A percentile compares a stretch with the other conserved stretches of the same genome.
These are phyloP conservation scores for Dictyophora rubrovolvata DNA, from an alignment of 768 basidiomycete genomes.

Conservation along the genomic window DNA sequence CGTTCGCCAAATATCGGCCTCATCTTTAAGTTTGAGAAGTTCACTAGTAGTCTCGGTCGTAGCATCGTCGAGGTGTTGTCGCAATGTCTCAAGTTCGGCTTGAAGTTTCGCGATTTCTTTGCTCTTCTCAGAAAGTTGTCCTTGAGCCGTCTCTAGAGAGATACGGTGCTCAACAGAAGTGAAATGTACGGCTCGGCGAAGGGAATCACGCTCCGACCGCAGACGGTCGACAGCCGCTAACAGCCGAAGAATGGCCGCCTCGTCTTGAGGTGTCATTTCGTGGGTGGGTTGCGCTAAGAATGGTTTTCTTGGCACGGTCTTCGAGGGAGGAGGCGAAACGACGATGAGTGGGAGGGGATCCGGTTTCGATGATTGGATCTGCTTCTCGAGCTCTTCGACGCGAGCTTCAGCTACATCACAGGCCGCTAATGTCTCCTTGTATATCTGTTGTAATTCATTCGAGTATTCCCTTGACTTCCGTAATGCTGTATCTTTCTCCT, in stretches of 20 bases:
- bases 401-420: slow-evolving; percentile 7
- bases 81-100: not conserved
- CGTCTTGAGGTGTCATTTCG: slow-evolving; percentile 17
- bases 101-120: not conserved
- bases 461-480: not conserved
- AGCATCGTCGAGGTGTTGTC: not conserved
- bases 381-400: slow-evolving; percentile 3
- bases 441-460: slow-evolving; percentile 7
- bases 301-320: slow-evolving; percentile 11
- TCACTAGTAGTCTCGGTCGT: not conserved
- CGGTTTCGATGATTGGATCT: not conserved
- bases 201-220: slow-evolving; percentile 52
- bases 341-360: slow-evolving; percentile 19
- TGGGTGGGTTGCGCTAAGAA: not conserved
- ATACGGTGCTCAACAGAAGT: slow-evolving; percentile 58
- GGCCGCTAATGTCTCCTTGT: not conserved
- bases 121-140: slow-evolving; percentile 7
- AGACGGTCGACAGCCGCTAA: slow-evolving; percentile 56
- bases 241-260: slow-evolving; percentile 39
- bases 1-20: not conserved
- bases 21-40: not conserved
- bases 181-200: slow-evolving; percentile 58
- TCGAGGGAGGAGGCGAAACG: slow-evolving; percentile 12
- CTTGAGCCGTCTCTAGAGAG: slow-evolving; percentile 47
- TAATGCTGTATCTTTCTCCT: slow-evolving; percentile 2